These are phyloP conservation scores for Colletotrichum graminicola DNA, from an alignment of 2,329 filamentous ascomycete genomes.

Conservation along the genomic window DNA sequence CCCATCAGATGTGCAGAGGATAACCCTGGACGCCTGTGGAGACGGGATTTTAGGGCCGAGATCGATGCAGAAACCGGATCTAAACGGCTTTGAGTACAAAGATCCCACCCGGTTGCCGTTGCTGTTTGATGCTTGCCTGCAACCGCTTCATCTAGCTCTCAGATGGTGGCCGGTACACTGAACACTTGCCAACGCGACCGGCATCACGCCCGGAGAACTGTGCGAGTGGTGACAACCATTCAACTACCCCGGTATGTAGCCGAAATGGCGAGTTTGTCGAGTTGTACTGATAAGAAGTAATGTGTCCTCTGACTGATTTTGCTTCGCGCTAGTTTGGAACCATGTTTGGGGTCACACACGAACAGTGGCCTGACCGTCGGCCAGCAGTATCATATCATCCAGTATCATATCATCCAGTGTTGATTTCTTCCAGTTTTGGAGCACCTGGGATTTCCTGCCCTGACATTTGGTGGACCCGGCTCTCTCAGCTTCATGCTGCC, in stretches of 20 bases:
- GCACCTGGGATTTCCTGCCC: conserved; percentile 33
- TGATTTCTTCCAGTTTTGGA: conserved; percentile 39
- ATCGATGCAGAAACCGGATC: conserved; percentile 24
- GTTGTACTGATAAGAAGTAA: conserved; percentile 15
- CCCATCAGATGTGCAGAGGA: conserved; percentile 23
- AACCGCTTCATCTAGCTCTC: not conserved
- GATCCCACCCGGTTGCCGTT: not conserved
- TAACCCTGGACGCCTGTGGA: conserved; percentile 28
- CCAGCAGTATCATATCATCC: conserved; percentile 41
- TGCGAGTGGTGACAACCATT: conserved; percentile 2
- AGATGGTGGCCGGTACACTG: conserved; percentile 8
- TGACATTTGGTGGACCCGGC: conserved; percentile 30
- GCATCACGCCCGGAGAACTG: conserved; percentile 4
- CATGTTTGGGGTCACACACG: too few relatives aligned
- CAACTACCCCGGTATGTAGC: not conserved
- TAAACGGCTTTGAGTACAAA: conserved; percentile 21
- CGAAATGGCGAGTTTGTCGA: not conserved
- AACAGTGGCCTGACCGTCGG: conserved; percentile 35
- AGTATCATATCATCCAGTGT: conserved; percentile 39
- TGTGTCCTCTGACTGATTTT: not conserved
- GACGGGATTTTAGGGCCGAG: not conserved
- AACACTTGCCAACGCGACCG: not conserved
- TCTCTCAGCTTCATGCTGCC: conserved; percentile 34
- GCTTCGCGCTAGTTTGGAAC: conserved; percentile 1
- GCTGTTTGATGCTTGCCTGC: not conserved